Percentiles rank a stretch among this genome's conserved stretches.
phyloP scores from a whole-genome alignment of 441 rosid genomes.

The Bruguiera hainesii region DNA sequence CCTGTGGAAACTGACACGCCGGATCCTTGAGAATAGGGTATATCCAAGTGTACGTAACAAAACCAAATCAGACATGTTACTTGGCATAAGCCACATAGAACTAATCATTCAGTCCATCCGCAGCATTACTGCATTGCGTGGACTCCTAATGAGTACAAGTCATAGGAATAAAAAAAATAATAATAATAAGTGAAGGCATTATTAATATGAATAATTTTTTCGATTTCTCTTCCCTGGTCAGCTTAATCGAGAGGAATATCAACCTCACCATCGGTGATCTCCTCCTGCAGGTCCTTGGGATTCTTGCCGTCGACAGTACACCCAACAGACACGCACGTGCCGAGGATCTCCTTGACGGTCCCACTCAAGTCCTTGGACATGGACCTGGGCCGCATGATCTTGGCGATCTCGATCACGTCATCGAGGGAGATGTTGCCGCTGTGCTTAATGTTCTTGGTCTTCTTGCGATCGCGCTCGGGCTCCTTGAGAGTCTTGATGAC shows the following conservation, averaged over 20 bases:
- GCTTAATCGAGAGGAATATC: background rate
- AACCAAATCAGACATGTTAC: no score
- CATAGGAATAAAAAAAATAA: background rate
- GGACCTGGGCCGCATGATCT: conserved; percentile 1
- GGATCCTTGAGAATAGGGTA: no score
- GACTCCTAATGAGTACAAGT: no score
- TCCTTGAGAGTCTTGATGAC: conserved; percentile 81
- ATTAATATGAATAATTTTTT: no score
- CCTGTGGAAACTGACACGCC: no score
- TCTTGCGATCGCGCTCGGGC: conserved; percentile 80
- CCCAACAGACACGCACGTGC: background rate
- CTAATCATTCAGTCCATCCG: no score
- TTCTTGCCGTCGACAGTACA: background rate
- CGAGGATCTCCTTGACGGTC: conserved; percentile 4
- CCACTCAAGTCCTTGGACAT: conserved; percentile 6
- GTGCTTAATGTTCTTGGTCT: conserved; percentile 79
- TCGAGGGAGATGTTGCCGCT: conserved; percentile 8
- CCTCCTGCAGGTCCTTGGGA: conserved; percentile 1
- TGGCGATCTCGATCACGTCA: conserved; percentile 1
- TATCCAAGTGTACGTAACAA: no score
- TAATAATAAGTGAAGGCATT: no score
- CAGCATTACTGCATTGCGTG: no score
- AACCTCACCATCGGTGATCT: background rate
- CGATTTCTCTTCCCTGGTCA: background rate
- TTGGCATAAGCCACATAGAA: no score